Evolutionary conservation across 768 basidiomycete species (phyloP), one percentile per base, ranked within the genome.

Genomic region (Naematelia aurantialba): DNA sequence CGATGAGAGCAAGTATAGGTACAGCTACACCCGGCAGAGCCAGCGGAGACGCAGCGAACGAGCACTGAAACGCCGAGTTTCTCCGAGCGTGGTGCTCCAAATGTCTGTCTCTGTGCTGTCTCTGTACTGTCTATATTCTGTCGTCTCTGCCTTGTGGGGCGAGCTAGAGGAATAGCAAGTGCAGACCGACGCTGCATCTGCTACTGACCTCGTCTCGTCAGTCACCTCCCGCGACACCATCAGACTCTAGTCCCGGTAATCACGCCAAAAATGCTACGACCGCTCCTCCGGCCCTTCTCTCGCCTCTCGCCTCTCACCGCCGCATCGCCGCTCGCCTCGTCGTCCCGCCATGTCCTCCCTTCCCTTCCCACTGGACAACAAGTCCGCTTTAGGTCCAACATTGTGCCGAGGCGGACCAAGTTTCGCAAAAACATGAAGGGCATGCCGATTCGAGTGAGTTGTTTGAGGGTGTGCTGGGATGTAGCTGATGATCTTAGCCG

Each of bases 351-450:
- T 12, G 58, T 55, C 2, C 55, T 69, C 2, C 56, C 65, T 39
- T 17, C 62, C 1, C 50, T 26, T 56, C 17, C 48, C 39, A 19
- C 21, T 34, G 27, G 45, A 10, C 59, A 62, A 39, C 73, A 74
- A 42, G 66, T 72, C 24, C 46, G 73, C 54, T 66, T 45, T 45
- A 56, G 69, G 48, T 60, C 65, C 48, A 64, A 69, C 44, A 68
- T 97, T 25, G 91, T 91, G 1, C 94, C 94, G 3, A 83, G 86
- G 44, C 81, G 86, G 60, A 86, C 91, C 58, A 87, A 90, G 76
- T 86, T 89, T 73, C 80, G 88, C 67, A 91, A 89, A 76, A 84
- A 89, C 11, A 91, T 94, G 79, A 96, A 96, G 76, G 93, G 92
- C 52, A 83, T 86, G 46, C 82, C 60, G 2, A 50, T 60, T 58